Percentiles rank a stretch among this genome's conserved stretches.
Conservation (phyloP, 169 alveolate genomes). For the Cryptosporidium sp. region DNA sequence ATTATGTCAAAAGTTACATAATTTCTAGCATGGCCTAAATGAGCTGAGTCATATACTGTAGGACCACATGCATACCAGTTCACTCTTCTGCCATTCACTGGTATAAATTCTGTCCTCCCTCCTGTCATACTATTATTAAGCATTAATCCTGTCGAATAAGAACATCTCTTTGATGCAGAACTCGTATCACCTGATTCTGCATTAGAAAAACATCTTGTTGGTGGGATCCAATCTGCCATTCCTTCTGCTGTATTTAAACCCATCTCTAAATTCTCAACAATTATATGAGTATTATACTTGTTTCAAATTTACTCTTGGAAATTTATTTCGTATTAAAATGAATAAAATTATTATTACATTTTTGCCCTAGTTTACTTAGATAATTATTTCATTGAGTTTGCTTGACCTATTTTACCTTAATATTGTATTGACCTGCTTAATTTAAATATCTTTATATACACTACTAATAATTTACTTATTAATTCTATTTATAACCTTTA, state of each 20-base stretch:
- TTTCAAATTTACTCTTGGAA: neutral
- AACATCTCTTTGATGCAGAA: conserved; percentile 16
- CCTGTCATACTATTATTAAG: conserved; percentile 67
- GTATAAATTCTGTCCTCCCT: conserved; percentile 55
- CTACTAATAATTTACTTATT: neutral
- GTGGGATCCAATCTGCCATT: conserved; percentile 69
- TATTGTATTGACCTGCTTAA: neutral
- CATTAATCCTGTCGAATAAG: conserved; percentile 51
- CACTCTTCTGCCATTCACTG: conserved; percentile 85
- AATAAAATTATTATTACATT: neutral
- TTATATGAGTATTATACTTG: neutral
- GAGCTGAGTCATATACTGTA: conserved; percentile 97
- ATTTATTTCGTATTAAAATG: neutral
- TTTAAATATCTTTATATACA: too few relatives aligned
- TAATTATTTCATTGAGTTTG: neutral
- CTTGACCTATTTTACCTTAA: neutral
- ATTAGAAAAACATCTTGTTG: conserved; percentile 46
- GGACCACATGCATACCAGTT: conserved; percentile 95
- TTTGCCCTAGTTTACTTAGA: neutral
- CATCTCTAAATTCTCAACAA: conserved; percentile 7
- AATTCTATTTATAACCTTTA: neutral
- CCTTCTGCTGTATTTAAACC: conserved; percentile 55
- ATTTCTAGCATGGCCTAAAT: conserved; percentile 99
- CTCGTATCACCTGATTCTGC: neutral
- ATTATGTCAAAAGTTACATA: conserved; percentile 95